Evolutionary conservation across 1,139 yeast species (phyloP), one percentile per base, ranked within the genome.

Genomic region (Taphrina wiesneri): DNA sequence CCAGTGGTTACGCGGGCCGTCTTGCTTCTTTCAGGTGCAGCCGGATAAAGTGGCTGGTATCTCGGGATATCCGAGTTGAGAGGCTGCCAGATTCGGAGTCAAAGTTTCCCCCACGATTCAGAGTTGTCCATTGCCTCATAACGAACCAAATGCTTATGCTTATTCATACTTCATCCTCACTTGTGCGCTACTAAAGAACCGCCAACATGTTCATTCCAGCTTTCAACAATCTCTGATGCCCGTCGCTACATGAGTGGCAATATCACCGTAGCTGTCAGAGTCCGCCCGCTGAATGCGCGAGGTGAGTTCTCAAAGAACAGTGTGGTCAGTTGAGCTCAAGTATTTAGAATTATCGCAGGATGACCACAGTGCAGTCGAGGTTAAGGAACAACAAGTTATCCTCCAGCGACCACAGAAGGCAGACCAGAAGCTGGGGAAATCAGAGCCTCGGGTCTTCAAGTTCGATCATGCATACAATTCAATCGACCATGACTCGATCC

Each of bases 261-360:
- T 66, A 74, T 78, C 61, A 76, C 75, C 67, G 80, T 78, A 3
- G 79, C 76, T 2, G 79, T 78, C 1, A 67, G 80, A 60, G 78
- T 74, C 9, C 70, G 80, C 25, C 80, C 80, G 17, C 71, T 77
- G 45, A 71, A 70, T 63, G 66, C 51, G 21, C 68, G 70, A 51
- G 73, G 72, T 70, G 60, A 32, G 67, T 17, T 7, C 13, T 5
- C 13, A 17, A 11, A 6, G 17, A 9, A 17, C 5, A 13, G 9
- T 30, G 15, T 28, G 21, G 13, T 17, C 34, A 13, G 28, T n/a
- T 30, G n/a, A 25, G 17, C 43, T 61, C 41, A 47, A 57, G 68
- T 72, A 68, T 26, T 59, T 75, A 63, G 78, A 75, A 61, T 63
- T 68, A 1, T 68, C 70, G 28, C 70, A 67, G 32, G 68, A 70